A percentile compares a stretch with the other conserved stretches of the same genome.
phyloP scores from a whole-genome alignment of 2,329 filamentous ascomycete species.

The Camillea tinctor region DNA sequence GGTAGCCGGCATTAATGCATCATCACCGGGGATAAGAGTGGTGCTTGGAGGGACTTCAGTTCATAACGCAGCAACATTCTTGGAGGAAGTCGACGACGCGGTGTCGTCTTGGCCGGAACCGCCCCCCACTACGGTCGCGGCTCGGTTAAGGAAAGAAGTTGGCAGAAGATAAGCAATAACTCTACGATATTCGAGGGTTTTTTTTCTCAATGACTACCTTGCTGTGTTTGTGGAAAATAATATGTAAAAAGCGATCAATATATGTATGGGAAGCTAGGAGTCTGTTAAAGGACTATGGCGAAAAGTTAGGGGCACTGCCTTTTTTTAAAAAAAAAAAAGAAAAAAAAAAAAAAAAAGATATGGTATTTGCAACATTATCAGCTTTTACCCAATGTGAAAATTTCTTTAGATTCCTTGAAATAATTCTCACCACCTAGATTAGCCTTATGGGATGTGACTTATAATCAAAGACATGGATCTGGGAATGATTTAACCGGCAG shows the following conservation, averaged over 20 bases:
- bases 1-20: conserved; percentile 91
- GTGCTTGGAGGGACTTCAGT: conserved; percentile 86
- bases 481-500: conserved; percentile 11
- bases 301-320: no score
- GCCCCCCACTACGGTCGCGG: conserved; percentile 57
- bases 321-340: no score
- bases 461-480: neutral
- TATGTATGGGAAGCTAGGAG: neutral
- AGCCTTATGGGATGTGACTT: no score
- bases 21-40: conserved; percentile 81
- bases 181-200: neutral
- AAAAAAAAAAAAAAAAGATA: no score
- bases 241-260: neutral
- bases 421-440: no score
- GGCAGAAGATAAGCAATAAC: conserved; percentile 44
- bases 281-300: neutral
- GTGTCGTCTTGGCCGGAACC: conserved; percentile 83
- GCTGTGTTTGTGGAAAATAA: neutral
- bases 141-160: conserved; percentile 60
- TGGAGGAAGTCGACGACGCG: conserved; percentile 89
- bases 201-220: neutral
- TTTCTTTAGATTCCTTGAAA: no score
- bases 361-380: no score
- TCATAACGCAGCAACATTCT: conserved; percentile 82
- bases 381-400: no score